Conservation (phyloP, 2,329 filamentous ascomycete genomes). For the Pseudogymnoascus sp. region DNA sequence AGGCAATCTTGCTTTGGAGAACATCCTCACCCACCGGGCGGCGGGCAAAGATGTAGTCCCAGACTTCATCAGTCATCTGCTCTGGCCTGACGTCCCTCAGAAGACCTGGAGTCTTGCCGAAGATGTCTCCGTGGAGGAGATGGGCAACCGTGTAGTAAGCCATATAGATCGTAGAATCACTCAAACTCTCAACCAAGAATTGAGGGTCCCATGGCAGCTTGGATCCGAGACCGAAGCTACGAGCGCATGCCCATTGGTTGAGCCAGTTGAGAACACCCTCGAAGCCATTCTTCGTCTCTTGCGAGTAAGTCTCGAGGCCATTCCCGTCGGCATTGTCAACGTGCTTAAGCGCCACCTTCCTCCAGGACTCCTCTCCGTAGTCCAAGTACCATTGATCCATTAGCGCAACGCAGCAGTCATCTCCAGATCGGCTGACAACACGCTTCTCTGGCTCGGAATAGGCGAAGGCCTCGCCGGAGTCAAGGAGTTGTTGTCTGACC, state of each 20-base stretch:
- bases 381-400: conserved; percentile 98
- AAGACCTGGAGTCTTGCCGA: conserved; percentile 62
- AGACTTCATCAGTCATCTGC: conserved; percentile 90
- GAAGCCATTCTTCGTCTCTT: conserved; percentile 71
- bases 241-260: conserved; percentile 88
- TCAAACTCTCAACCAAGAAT: conserved; percentile 87
- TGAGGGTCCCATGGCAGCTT: conserved; percentile 89
- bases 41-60: conserved; percentile 89
- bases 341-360: conserved; percentile 62
- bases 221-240: conserved; percentile 85
- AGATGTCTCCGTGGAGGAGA: conserved; percentile 75
- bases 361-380: conserved; percentile 89
- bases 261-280: conserved; percentile 85
- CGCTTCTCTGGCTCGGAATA: conserved; percentile 90
- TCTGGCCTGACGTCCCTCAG: conserved; percentile 61
- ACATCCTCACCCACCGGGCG: conserved; percentile 60
- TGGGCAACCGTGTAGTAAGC: conserved; percentile 63
- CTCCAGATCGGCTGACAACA: conserved; percentile 80
- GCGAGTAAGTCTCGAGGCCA: conserved; percentile 70
- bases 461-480: conserved; percentile 71
- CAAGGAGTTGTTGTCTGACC: conserved; percentile 68
- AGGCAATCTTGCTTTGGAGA: conserved; percentile 59
- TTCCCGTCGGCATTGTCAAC: conserved; percentile 59
- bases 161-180: conserved; percentile 90
- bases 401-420: conserved; percentile 86